A percentile compares a stretch with the other conserved stretches of the same genome.
Evolutionary conservation across 257 asterid species (phyloP).

Genomic region (Asclepias syriaca): DNA sequence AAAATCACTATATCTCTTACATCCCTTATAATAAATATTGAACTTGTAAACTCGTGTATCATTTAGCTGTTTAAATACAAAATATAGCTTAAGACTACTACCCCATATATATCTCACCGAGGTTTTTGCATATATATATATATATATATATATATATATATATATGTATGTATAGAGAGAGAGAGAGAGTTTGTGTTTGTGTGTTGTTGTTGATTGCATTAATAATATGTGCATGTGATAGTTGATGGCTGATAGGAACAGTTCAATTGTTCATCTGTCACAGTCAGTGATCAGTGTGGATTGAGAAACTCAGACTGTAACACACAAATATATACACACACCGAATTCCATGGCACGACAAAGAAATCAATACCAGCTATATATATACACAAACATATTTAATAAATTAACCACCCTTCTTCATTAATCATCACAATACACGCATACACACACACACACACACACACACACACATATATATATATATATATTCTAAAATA

Average conservation of each 20-base stretch:
- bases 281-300: conserved; percentile 13
- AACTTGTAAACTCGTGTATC: too few relatives aligned
- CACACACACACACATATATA: too few relatives aligned
- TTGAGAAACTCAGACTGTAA: conserved; percentile 13
- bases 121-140: neutral
- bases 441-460: too few relatives aligned
- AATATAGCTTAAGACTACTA: neutral
- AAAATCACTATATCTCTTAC: too few relatives aligned
- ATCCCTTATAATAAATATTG: too few relatives aligned
- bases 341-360: conserved; percentile 28
- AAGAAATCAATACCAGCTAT: neutral
- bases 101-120: neutral
- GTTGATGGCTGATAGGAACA: conserved; percentile 28
- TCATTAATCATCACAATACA: too few relatives aligned
- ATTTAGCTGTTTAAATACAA: too few relatives aligned
- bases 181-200: neutral
- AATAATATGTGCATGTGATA: conserved; percentile 16
- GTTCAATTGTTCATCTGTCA: conserved; percentile 30
- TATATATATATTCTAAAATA: too few relatives aligned
- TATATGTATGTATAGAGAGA: too few relatives aligned
- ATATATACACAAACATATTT: too few relatives aligned
- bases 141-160: too few relatives aligned
- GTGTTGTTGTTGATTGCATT: neutral
- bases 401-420: too few relatives aligned
- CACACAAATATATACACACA: neutral